Conservation (phyloP, 306 rosid genomes). For the Trifolium fragiferum region DNA sequence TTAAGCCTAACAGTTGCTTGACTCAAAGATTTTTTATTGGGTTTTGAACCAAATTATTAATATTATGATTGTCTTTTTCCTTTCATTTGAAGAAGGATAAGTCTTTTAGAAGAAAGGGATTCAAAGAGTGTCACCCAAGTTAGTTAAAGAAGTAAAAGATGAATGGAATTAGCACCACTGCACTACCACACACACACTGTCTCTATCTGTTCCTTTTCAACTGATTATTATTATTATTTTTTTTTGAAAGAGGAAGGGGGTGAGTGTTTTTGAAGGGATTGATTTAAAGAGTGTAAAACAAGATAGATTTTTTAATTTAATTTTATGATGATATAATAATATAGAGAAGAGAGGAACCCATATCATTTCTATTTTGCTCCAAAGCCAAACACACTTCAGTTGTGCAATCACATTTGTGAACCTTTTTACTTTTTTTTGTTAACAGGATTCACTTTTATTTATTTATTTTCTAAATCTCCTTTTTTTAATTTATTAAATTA, state of each 20-base stretch:
- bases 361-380: slow-evolving; percentile 63
- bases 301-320: slow-evolving; percentile 37
- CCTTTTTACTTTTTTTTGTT: slow-evolving; percentile 36
- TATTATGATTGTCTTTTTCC: slow-evolving; percentile 16
- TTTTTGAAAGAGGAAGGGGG: slow-evolving; percentile 26
- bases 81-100: slow-evolving; percentile 44
- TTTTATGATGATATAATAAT: not conserved
- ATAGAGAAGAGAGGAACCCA: slow-evolving; percentile 38
- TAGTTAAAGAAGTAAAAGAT: slow-evolving; percentile 51
- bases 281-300: slow-evolving; percentile 71
- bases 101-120: slow-evolving; percentile 60
- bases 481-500: too few species aligned
- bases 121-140: slow-evolving; percentile 78
- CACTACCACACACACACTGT: slow-evolving; percentile 43
- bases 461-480: too few species aligned
- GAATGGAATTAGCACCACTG: slow-evolving; percentile 45
- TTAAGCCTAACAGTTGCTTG: slow-evolving; percentile 52
- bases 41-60: slow-evolving; percentile 44
- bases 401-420: slow-evolving; percentile 70
- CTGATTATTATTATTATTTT: slow-evolving; percentile 47
- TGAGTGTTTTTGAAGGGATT: slow-evolving; percentile 78
- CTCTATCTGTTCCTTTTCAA: slow-evolving; percentile 29
- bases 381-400: slow-evolving; percentile 57
- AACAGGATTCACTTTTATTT: not conserved
- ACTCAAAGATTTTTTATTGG: slow-evolving; percentile 37